Conservation (phyloP, 2,329 filamentous ascomycete species). For the Lasiodiplodia hormozganensis region DNA sequence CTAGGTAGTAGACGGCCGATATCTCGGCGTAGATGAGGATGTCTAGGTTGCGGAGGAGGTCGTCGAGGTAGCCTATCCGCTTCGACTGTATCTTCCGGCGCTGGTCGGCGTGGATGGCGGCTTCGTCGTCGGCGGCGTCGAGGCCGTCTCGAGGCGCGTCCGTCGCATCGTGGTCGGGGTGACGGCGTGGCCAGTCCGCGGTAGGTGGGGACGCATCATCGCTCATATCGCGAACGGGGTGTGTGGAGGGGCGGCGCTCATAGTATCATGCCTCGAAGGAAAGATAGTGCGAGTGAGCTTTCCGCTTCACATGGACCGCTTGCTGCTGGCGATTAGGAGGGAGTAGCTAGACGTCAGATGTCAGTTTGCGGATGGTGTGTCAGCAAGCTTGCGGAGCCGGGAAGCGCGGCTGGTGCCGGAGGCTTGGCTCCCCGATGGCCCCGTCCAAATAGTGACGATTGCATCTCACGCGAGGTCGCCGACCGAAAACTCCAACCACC, state of each 20-base stretch:
- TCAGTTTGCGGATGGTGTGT: background rate
- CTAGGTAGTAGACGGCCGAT: slow-evolving; percentile 68
- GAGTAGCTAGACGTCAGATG: background rate
- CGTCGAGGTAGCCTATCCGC: slow-evolving; percentile 55
- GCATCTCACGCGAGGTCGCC: slow-evolving; percentile 26
- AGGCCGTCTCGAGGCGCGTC: slow-evolving; percentile 6
- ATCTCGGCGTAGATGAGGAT: slow-evolving; percentile 67
- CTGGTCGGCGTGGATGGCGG: slow-evolving; percentile 36
- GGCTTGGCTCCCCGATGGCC: slow-evolving; percentile 13
- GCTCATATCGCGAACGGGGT: slow-evolving; percentile 44
- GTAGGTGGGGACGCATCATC: slow-evolving; percentile 47
- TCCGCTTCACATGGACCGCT: slow-evolving; percentile 18
- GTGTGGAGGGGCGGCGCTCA: slow-evolving; percentile 13
- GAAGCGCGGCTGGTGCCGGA: background rate
- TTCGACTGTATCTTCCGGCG: slow-evolving; percentile 45
- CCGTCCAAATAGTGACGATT: slow-evolving; percentile 24
- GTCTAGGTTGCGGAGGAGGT: slow-evolving; percentile 64
- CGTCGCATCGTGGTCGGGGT: slow-evolving; percentile 25
- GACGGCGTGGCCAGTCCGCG: slow-evolving; percentile 22
- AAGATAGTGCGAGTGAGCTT: background rate
- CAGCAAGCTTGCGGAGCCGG: slow-evolving; percentile 6
- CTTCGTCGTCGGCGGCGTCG: slow-evolving; percentile 32
- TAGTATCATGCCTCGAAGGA: slow-evolving; percentile 18
- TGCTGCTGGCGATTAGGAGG: background rate
- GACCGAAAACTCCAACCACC: slow-evolving; percentile 2